Base-by-base conservation (phyloP, 345 rosid species). In the Citrus reticulata region DNA sequence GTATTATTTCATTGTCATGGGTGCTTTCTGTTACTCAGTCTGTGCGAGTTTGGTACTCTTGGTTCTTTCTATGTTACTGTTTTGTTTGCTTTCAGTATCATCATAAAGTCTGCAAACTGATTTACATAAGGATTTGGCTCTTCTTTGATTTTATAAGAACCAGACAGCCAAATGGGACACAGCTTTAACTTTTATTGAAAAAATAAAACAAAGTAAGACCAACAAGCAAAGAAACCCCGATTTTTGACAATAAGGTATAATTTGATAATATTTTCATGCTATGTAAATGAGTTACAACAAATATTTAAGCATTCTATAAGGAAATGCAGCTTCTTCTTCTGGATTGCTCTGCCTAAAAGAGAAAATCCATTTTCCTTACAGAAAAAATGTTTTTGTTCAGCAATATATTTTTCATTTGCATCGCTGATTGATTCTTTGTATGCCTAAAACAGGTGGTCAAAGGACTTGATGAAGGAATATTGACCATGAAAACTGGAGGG, bases 381-480 rank as follows among this genome's bases (percentile, higher is more conserved):
- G 39, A 72, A 55, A 20, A 55, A 32, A 32, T 10, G 20, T 57
- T 58, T 55, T 22, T 20, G 29, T 32, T 72, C 24, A 19, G 35
- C 29, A 3, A 34, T 72, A 7, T n/a, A 5, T 42, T 74, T 49
- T 75, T 51, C 62, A 24, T 13, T 4, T 46, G 17, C 51, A 2
- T 61, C 2, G 29, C 67, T 71, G 32, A 80, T 77, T 55, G n/a
- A 67, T 64, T 11, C 70, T 73, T 34, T 73, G 37, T 34, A 40
- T 55, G 83, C 81, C 78, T 77, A 78, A 79, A 85, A 77, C 84
- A 95, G 98, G 97, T 94, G 89, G 89, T 96, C 84, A 90, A 91
- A 83, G 99, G 99, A 72, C 99, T 95, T 82, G 99, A 92, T 74
- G 99, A 95, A 84, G 98, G 99, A 64, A 79, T 95, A 61, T 77